These are phyloP conservation scores for Sugiyamaella mastotermitis DNA, from an alignment of 805 yeast species.

Conservation along the genomic window DNA sequence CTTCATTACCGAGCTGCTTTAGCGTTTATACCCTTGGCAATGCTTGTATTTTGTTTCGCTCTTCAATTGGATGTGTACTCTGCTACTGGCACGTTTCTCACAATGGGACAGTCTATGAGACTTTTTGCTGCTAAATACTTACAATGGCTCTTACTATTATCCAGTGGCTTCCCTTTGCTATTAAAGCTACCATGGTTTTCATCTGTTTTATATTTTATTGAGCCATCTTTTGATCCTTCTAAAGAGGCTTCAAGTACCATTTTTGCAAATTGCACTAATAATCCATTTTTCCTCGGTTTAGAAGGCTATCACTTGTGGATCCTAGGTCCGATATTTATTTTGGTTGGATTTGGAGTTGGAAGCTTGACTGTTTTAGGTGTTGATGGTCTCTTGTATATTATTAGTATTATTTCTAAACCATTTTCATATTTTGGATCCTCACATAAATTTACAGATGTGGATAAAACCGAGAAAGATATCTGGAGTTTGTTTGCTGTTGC, in stretches of 20 bases:
- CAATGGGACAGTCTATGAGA: constrained; percentile 42
- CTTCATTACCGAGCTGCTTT: constrained; percentile 68
- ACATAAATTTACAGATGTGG: too few relatives aligned
- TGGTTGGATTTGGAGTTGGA: constrained; percentile 41
- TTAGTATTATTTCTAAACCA: too few relatives aligned
- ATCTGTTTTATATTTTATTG: constrained; percentile 29
- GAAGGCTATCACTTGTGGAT: constrained; percentile 50
- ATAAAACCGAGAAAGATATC: too few relatives aligned
- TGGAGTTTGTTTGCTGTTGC: too few relatives aligned
- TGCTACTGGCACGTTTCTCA: constrained; percentile 34
- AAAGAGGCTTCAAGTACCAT: constrained; percentile 15
- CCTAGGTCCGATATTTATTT: constrained; percentile 53
- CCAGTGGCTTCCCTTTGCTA: constrained; percentile 28
- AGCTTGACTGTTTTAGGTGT: too few relatives aligned
- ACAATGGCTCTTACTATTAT: constrained; percentile 18
- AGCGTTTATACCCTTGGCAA: constrained; percentile 59
- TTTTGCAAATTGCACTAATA: constrained; percentile 23
- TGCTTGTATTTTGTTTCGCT: constrained; percentile 45
- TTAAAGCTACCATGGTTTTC: constrained; percentile 33
- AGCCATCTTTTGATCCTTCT: constrained; percentile 43
- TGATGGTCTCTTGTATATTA: too few relatives aligned
- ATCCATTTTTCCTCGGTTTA: constrained; percentile 61
- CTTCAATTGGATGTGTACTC: constrained; percentile 49
- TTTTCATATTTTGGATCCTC: too few relatives aligned
- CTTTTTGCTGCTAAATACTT: constrained; percentile 30